Evolutionary conservation across 208 protist species (phyloP).

Genomic region (Phytomonas francai): DNA sequence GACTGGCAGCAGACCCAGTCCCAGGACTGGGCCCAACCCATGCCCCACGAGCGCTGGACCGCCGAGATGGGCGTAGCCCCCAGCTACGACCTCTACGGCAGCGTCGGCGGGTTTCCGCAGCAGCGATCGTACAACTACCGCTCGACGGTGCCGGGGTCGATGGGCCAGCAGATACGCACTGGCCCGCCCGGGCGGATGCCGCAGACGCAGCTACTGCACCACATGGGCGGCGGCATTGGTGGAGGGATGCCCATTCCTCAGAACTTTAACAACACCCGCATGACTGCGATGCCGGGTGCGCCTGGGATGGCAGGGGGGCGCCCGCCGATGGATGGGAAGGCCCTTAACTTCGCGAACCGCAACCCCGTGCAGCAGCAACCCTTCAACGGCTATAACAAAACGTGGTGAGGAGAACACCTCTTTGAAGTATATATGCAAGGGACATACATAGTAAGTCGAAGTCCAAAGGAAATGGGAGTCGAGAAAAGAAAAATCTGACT

Average conservation of each 20-base stretch:
- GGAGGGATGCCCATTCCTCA: slow-evolving; percentile 23
- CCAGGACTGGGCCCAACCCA: slow-evolving; percentile 13
- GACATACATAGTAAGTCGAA: no score
- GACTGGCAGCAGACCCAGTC: slow-evolving; percentile 13
- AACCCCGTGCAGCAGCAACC: no score
- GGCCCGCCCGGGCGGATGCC: slow-evolving; percentile 2
- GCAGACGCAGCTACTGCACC: slow-evolving; percentile 6
- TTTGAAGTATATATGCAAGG: no score
- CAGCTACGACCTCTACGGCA: slow-evolving; percentile 14
- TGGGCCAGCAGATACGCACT: slow-evolving; percentile 13
- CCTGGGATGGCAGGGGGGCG: neutral
- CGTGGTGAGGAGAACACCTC: no score
- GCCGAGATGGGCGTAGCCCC: slow-evolving; percentile 12
- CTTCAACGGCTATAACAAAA: no score
- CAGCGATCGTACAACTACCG: slow-evolving; percentile 11
- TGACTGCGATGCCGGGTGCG: neutral
- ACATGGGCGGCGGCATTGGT: slow-evolving; percentile 20
- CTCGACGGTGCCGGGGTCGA: slow-evolving; percentile 4
- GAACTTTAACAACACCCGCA: slow-evolving; percentile 16
- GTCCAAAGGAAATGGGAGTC: no score
- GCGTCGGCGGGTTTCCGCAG: slow-evolving; percentile 9
- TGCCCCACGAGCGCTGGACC: slow-evolving; percentile 12
- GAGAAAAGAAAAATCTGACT: no score
- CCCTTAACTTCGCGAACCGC: no score
- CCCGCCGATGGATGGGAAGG: neutral